phyloP scores from a whole-genome alignment of 192 early-diverging fungal genomes.

The Coemansia sp. region DNA sequence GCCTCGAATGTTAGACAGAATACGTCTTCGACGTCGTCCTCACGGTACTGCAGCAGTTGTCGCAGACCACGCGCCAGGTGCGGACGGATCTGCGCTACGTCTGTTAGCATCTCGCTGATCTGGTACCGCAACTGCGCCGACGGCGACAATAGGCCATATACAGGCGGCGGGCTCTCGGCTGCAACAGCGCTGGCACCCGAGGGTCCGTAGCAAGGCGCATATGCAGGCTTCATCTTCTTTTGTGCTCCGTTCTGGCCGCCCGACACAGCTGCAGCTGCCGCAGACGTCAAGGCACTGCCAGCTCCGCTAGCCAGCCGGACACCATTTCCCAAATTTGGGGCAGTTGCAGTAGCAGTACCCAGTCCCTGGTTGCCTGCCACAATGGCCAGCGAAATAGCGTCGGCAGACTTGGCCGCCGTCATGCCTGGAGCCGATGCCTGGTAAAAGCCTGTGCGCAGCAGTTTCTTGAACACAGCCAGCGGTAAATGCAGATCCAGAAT shows the following conservation, averaged over 20 bases:
- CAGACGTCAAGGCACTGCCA: background rate
- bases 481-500: slow-evolving; percentile 87
- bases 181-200: background rate
- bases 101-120: slow-evolving; percentile 69
- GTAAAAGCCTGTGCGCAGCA: slow-evolving; percentile 57
- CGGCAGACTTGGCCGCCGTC: slow-evolving; percentile 15
- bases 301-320: background rate
- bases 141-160: slow-evolving; percentile 38
- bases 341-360: background rate
- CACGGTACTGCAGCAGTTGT: slow-evolving; percentile 77
- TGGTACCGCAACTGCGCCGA: slow-evolving; percentile 52
- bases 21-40: slow-evolving; percentile 78
- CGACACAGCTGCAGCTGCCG: background rate
- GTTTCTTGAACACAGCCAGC: slow-evolving; percentile 84
- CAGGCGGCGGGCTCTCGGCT: slow-evolving; percentile 26
- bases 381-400: slow-evolving; percentile 12
- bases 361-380: slow-evolving; percentile 18
- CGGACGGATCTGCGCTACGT: slow-evolving; percentile 74
- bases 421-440: slow-evolving; percentile 14
- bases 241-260: background rate
- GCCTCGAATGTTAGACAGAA: slow-evolving; percentile 82
- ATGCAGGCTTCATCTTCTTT: slow-evolving; percentile 1
- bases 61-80: slow-evolving; percentile 78
- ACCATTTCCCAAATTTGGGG: slow-evolving; percentile 1
- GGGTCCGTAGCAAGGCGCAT: slow-evolving; percentile 16